A percentile compares a stretch with the other conserved stretches of the same genome.
Evolutionary conservation across 192 early-diverging fungal species (phyloP).

Genomic region (Geranomyces michiganensis): DNA sequence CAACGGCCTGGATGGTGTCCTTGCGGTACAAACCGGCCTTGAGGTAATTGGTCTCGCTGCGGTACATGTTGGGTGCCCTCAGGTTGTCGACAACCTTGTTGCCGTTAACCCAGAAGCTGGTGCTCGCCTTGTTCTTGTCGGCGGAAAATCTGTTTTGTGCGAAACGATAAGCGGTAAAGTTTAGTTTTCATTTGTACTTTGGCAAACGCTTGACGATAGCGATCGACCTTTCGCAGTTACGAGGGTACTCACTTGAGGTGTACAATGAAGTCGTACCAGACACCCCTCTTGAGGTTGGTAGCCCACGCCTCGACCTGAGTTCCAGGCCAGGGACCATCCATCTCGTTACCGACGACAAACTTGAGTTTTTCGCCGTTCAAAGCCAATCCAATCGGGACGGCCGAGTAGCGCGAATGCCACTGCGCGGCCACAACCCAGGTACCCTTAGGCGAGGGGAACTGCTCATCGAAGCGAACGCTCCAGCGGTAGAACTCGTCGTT

Average conservation of each 20-base stretch:
- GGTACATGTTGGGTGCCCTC: background rate
- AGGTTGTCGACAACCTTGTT: background rate
- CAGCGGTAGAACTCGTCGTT: background rate
- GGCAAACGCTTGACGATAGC: no score
- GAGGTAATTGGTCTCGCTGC: background rate
- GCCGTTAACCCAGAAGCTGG: conserved; percentile 2
- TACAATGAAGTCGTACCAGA: background rate
- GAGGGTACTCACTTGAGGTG: background rate
- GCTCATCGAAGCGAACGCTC: conserved; percentile 5
- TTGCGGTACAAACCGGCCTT: conserved; percentile 4
- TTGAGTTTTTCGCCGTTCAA: no score
- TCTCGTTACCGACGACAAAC: background rate
- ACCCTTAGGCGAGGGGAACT: background rate
- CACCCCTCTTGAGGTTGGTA: background rate
- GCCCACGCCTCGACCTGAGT: background rate
- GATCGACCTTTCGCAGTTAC: no score
- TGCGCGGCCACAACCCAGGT: no score
- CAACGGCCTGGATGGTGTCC: background rate
- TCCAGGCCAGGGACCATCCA: conserved; percentile 6
- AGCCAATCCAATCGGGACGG: no score
- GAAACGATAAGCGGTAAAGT: no score
- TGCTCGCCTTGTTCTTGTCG: background rate
- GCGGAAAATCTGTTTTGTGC: background rate
- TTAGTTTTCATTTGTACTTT: no score
- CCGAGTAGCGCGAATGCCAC: no score